phyloP scores from a whole-genome alignment of 192 early-diverging fungal species.

The Coemansia biformis region DNA sequence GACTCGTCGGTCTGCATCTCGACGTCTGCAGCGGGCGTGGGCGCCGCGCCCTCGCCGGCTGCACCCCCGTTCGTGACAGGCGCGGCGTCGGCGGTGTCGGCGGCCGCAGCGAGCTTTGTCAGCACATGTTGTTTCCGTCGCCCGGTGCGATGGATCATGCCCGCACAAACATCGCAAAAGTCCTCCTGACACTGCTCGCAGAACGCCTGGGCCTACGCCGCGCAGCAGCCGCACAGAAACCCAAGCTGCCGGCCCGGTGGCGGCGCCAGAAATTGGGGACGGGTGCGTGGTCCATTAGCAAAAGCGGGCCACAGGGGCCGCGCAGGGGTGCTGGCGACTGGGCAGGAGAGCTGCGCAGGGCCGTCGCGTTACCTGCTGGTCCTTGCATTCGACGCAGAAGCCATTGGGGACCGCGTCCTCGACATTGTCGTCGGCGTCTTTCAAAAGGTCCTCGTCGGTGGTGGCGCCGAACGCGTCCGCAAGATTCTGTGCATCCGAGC shows the following conservation, averaged over 20 bases:
- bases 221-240: background rate
- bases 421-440: conserved; percentile 3
- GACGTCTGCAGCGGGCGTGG: too few species aligned
- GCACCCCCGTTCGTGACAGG: background rate
- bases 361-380: conserved; percentile 62
- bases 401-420: conserved; percentile 55
- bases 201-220: conserved; percentile 31
- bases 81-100: conserved; percentile 19
- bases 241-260: background rate
- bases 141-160: conserved; percentile 80
- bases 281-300: too few species aligned
- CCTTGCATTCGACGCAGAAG: conserved; percentile 86
- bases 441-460: background rate
- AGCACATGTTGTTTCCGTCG: conserved; percentile 57
- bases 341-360: too few species aligned
- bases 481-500: conserved; percentile 26
- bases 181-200: conserved; percentile 82
- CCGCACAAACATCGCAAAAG: conserved; percentile 89
- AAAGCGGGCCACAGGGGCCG: too few species aligned
- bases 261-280: too few species aligned
- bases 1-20: too few species aligned
- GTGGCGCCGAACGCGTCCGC: conserved; percentile 7
- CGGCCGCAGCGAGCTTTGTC: conserved; percentile 10
- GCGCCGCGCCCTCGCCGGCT: background rate
- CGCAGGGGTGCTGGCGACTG: too few species aligned